Evolutionary conservation across 2,329 filamentous ascomycete species (phyloP).

Genomic region (Plectosphaerella plurivora): DNA sequence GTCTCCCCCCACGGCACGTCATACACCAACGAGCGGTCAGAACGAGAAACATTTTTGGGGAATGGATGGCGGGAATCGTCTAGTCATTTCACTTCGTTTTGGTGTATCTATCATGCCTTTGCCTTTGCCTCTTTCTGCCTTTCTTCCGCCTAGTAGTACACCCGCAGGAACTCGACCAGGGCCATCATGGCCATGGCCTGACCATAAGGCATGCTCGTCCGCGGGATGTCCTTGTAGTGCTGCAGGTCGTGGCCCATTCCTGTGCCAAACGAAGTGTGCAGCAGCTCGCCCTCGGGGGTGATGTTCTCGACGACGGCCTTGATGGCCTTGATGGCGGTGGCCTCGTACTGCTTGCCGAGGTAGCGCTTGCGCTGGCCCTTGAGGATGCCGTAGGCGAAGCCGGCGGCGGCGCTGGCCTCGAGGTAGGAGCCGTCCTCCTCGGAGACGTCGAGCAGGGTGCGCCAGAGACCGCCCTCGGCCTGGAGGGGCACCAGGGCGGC

Average conservation of each 20-base stretch:
- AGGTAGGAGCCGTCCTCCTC: conserved; percentile 66
- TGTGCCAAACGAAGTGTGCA: conserved; percentile 74
- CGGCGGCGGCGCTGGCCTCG: conserved; percentile 74
- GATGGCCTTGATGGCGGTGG: conserved; percentile 60
- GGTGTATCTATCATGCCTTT: not conserved
- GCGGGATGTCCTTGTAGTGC: conserved; percentile 71
- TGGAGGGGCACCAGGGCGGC: conserved; percentile 60
- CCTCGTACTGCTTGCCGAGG: conserved; percentile 56
- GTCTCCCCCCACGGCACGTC: not conserved
- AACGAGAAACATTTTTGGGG: not conserved
- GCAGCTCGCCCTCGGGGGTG: conserved; percentile 62
- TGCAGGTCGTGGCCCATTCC: conserved; percentile 70
- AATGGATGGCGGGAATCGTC: not conserved
- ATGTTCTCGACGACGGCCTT: conserved; percentile 64
- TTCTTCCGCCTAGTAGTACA: conserved; percentile 18
- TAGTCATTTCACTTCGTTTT: not conserved
- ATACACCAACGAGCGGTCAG: not conserved
- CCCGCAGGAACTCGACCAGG: conserved; percentile 66
- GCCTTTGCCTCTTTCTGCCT: not conserved
- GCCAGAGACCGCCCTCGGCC: conserved; percentile 61
- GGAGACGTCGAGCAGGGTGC: conserved; percentile 66
- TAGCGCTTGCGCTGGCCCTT: conserved; percentile 70
- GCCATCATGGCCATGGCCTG: conserved; percentile 85
- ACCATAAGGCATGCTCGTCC: conserved; percentile 80
- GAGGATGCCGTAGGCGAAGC: conserved; percentile 75